Evolutionary conservation across 768 basidiomycete genomes (phyloP), one percentile per base, ranked within the genome.

Genomic region (Coprinopsis marcescibilis): DNA sequence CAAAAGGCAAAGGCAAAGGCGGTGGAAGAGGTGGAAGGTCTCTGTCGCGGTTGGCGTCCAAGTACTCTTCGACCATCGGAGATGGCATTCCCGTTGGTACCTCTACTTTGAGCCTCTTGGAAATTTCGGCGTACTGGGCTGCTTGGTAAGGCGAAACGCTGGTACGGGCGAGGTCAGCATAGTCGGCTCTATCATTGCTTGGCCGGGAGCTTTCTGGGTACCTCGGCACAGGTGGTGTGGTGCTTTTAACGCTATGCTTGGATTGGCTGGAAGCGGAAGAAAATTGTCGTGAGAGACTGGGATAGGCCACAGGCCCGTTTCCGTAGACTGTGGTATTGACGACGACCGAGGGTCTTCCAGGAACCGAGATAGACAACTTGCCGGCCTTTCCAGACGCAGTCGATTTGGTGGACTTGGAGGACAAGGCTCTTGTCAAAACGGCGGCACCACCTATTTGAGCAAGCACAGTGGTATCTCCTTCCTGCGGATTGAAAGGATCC

Each of bases 91-190:
- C 69, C 30, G 45, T 52, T 4, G 72, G 70, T 8, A 66, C 61
- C 13, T 69, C 61, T 3, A 64, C 57, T 48, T 78, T 73, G 32
- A 89, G 60, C 15, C 67, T 75, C 54, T 73, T 69, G 4, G 81
- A 77, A 46, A 87, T 86, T 55, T 83, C 85, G 15, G 71, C 76
- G 55, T 88, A 88, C 59, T 89, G 87, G 0, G 71, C 73, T 32
- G 82, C 85, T 57, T 89, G 86, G 72, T 73, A 85, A 0, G 85
- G 85, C 2, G 84, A 80, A 2, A 86, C 76, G 55, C 84, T 85
- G 14, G 80, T 79, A 35, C 86, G 73, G 57, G 64, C 68, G 33
- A 89, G 68, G 54, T 88, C 81, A 29, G 80, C 70, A 46, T 88
- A 86, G 50, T 80, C 75, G 10, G 29, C 29, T 32, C n/a, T n/a